A percentile compares a stretch with the other conserved stretches of the same genome.
Conservation (phyloP, 768 basidiomycete genomes). For the Suillus fuscotomentosus region DNA sequence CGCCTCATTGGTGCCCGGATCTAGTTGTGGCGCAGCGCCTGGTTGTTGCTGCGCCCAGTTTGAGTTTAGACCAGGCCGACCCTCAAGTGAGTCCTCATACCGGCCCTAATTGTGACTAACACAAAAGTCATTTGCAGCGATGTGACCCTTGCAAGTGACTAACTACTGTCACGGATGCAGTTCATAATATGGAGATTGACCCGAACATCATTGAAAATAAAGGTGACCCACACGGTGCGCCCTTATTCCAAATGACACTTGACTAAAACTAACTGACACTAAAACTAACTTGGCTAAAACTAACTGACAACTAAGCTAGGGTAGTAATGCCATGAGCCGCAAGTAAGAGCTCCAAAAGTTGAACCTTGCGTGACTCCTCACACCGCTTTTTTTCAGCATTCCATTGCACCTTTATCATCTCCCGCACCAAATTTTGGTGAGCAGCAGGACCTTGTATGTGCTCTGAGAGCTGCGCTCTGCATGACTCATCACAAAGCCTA, state of each 20-base stretch:
- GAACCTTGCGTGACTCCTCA: background rate
- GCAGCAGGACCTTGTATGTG: background rate
- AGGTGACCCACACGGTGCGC: background rate
- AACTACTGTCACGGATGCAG: background rate
- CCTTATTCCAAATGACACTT: background rate
- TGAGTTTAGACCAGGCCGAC: background rate
- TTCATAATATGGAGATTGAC: background rate
- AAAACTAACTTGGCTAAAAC: background rate
- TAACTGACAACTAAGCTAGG: background rate
- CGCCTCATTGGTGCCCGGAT: too few species aligned
- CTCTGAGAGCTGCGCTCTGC: background rate
- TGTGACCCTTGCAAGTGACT: background rate
- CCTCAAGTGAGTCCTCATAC: slow-evolving; percentile 1
- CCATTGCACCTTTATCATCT: too few species aligned
- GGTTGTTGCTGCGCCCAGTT: too few species aligned
- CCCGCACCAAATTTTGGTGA: background rate
- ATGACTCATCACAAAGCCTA: background rate
- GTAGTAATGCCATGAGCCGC: background rate
- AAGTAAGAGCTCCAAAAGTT: background rate
- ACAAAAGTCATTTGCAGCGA: background rate
- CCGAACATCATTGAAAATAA: too few species aligned
- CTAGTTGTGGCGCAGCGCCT: too few species aligned
- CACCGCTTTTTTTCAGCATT: too few species aligned
- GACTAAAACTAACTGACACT: background rate
- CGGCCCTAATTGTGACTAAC: background rate